Evolutionary conservation across 2,329 filamentous ascomycete species (phyloP).

Genomic region (Fusarium domesticum): DNA sequence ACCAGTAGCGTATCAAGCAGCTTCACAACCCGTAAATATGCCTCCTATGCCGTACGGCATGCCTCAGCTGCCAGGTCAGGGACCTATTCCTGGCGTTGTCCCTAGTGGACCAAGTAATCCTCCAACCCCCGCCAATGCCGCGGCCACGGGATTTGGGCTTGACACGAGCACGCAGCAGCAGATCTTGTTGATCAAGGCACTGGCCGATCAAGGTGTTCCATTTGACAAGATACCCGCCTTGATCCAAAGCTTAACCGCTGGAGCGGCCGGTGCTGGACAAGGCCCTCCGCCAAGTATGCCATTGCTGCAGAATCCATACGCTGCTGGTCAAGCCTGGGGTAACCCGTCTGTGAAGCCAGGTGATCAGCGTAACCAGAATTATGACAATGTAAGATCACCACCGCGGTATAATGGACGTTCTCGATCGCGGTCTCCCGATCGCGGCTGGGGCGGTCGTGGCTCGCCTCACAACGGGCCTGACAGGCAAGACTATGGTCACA

Average conservation of each 20-base stretch:
- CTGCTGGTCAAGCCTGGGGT: conserved; percentile 34
- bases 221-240: conserved; percentile 70
- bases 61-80: conserved; percentile 36
- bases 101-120: conserved; percentile 29
- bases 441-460: conserved; percentile 64
- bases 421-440: conserved; percentile 76
- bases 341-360: conserved; percentile 32
- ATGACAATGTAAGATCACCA: conserved; percentile 61
- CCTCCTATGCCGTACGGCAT: conserved; percentile 44
- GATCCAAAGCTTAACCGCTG: conserved; percentile 50
- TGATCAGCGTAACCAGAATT: conserved; percentile 55
- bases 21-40: conserved; percentile 59
- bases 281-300: conserved; percentile 29
- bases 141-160: conserved; percentile 35
- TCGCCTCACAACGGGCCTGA: conserved; percentile 61
- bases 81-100: conserved; percentile 32
- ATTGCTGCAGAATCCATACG: conserved; percentile 44
- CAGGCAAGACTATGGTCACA: conserved; percentile 73
- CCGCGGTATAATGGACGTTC: conserved; percentile 59
- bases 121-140: conserved; percentile 27
- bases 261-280: conserved; percentile 31
- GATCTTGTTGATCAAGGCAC: conserved; percentile 69
- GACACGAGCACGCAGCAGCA: conserved; percentile 65
- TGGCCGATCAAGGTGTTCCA: conserved; percentile 71
- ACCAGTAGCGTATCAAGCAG: conserved; percentile 39